Conservation (phyloP, 1,139 yeast genomes). For the Arxiozyma telluris region DNA sequence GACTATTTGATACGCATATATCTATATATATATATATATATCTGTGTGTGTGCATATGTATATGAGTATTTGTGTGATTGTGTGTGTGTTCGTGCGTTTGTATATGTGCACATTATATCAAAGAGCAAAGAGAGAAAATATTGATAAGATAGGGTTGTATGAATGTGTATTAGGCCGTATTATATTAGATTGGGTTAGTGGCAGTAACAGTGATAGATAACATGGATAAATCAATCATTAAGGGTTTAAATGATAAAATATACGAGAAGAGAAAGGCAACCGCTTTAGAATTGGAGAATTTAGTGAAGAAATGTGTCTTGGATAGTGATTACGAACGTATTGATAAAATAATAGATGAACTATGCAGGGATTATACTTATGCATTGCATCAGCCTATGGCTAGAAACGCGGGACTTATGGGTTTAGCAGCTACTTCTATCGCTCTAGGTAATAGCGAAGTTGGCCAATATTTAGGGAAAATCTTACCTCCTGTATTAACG, state of each 20-base stretch:
- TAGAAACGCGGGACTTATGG: conserved; percentile 67
- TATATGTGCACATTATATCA: too few species aligned
- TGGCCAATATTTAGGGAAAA: conserved; percentile 67
- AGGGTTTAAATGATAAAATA: conserved; percentile 81
- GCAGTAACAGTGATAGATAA: background rate
- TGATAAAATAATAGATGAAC: conserved; percentile 55
- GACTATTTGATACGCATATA: too few species aligned
- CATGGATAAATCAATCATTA: conserved; percentile 60
- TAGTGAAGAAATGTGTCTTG: conserved; percentile 62
- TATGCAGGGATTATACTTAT: conserved; percentile 62
- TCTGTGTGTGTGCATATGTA: too few species aligned
- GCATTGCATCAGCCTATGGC: conserved; percentile 73
- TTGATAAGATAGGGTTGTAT: too few species aligned
- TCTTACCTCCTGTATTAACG: conserved; percentile 87
- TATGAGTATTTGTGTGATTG: too few species aligned
- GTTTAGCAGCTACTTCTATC: conserved; percentile 68
- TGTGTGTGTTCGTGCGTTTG: too few species aligned
- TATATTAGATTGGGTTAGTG: background rate
- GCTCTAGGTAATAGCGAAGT: conserved; percentile 69
- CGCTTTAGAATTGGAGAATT: conserved; percentile 79
- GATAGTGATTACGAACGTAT: conserved; percentile 63
- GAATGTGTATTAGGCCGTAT: too few species aligned
- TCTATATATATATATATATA: too few species aligned
- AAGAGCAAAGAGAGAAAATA: too few species aligned
- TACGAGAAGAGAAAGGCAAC: conserved; percentile 94